Conservation (phyloP, 2,329 filamentous ascomycete species). For the Truncatella angustata region DNA sequence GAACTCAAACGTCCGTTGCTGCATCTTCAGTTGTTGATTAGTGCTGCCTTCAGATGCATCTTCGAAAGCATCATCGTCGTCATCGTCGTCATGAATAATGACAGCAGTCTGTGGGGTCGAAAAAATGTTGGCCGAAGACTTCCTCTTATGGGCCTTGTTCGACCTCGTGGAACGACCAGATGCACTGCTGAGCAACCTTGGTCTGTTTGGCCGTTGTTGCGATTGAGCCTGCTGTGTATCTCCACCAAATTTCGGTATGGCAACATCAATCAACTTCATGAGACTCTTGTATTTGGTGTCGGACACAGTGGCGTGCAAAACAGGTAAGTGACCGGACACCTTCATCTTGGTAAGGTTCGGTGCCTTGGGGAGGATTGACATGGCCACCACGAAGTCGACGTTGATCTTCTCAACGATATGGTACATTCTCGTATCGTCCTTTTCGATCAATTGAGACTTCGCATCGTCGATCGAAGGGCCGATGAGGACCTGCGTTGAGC, state of each 20-base stretch:
- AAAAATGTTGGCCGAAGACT: constrained; percentile 70
- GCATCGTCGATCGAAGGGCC: constrained; percentile 90
- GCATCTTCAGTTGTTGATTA: constrained; percentile 64
- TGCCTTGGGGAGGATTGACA: constrained; percentile 94
- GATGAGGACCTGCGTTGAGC: constrained; percentile 93
- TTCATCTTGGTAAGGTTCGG: constrained; percentile 89
- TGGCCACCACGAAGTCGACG: constrained; percentile 93
- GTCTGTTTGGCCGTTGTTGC: constrained; percentile 35
- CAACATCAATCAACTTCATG: constrained; percentile 95
- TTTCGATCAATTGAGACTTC: constrained; percentile 72
- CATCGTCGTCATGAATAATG: constrained; percentile 73
- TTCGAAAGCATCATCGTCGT: constrained; percentile 64
- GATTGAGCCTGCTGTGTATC: constrained; percentile 33
- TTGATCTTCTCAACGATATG: constrained; percentile 97
- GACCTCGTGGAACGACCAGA: constrained; percentile 45
- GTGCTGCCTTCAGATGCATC: constrained; percentile 60
- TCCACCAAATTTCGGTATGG: constrained; percentile 77
- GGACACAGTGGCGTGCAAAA: constrained; percentile 87
- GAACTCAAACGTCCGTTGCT: constrained; percentile 92
- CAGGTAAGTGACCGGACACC: constrained; percentile 86
- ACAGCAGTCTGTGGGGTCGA: constrained; percentile 71
- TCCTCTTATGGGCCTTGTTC: constrained; percentile 47
- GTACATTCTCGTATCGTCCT: constrained; percentile 67
- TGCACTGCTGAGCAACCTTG: constrained; percentile 43
- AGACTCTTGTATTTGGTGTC: constrained; percentile 96